Conservation (phyloP, 2,329 filamentous ascomycete species). For the Sporothrix brasiliensis region DNA sequence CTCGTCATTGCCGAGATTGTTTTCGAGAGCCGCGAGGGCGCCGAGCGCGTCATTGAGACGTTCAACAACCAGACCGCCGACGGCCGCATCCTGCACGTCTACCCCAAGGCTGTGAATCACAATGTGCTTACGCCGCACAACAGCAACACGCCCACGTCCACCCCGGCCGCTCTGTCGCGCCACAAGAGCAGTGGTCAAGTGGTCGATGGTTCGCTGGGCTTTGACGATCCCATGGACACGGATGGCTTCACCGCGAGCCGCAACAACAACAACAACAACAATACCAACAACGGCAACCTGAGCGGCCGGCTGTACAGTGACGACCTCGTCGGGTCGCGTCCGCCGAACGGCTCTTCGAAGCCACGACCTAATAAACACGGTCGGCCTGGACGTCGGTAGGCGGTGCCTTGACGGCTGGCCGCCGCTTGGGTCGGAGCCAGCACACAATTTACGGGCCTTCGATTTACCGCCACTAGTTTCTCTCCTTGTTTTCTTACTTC, state of each 20-base stretch:
- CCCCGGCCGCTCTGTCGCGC: slow-evolving; percentile 42
- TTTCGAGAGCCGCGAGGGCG: slow-evolving; percentile 71
- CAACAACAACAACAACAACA: neutral
- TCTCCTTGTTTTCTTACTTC: neutral
- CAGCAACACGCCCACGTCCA: slow-evolving; percentile 34
- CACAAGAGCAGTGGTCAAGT: slow-evolving; percentile 47
- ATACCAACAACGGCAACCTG: slow-evolving; percentile 7
- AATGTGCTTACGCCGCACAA: slow-evolving; percentile 25
- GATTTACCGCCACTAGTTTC: neutral
- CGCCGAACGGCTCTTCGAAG: neutral
- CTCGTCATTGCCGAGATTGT: slow-evolving; percentile 77
- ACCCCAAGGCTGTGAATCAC: slow-evolving; percentile 58
- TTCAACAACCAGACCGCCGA: slow-evolving; percentile 83
- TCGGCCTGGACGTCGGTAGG: slow-evolving; percentile 25
- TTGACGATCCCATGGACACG: slow-evolving; percentile 53
- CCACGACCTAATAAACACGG: slow-evolving; percentile 22
- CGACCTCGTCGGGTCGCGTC: slow-evolving; percentile 36
- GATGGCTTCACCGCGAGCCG: slow-evolving; percentile 39
- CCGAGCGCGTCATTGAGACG: slow-evolving; percentile 71
- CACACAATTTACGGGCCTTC: neutral
- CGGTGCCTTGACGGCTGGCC: neutral
- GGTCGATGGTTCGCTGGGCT: slow-evolving; percentile 59
- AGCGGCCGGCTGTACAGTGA: slow-evolving; percentile 57
- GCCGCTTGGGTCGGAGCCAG: neutral
- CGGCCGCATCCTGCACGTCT: slow-evolving; percentile 72